Conservation (phyloP, 768 basidiomycete species). For the Lentinula aciculospora region DNA sequence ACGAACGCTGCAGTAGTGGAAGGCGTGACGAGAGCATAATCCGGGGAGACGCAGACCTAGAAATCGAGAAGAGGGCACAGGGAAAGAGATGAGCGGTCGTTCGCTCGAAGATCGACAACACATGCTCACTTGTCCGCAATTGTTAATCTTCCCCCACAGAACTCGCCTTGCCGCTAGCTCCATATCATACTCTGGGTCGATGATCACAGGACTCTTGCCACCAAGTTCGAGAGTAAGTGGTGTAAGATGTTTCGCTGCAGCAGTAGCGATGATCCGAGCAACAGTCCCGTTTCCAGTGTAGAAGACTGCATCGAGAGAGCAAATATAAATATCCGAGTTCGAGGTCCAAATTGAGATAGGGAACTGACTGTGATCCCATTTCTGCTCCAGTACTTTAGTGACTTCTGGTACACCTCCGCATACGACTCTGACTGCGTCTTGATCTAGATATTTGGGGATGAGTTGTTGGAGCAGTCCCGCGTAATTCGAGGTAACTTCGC, state of each 20-base stretch:
- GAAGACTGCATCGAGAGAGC: constrained; percentile 20
- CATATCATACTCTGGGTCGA: constrained; percentile 67
- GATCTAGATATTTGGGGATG: constrained; percentile 46
- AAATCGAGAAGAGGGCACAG: not conserved
- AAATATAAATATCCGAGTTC: not conserved
- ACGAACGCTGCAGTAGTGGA: constrained; percentile 36
- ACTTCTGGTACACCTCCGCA: constrained; percentile 56
- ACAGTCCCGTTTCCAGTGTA: constrained; percentile 43
- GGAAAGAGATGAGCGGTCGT: no score
- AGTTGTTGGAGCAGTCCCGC: constrained; percentile 47
- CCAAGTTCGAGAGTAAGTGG: constrained; percentile 54
- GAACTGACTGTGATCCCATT: constrained; percentile 29
- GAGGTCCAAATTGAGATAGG: not conserved
- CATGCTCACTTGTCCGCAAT: constrained; percentile 50
- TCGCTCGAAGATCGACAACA: no score
- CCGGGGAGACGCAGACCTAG: constrained; percentile 58
- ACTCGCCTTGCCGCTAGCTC: constrained; percentile 63
- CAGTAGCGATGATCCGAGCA: constrained; percentile 42
- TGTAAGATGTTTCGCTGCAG: constrained; percentile 49
- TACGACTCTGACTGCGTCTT: constrained; percentile 49
- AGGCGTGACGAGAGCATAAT: constrained; percentile 45
- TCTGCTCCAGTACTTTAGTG: constrained; percentile 42
- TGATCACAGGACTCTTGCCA: constrained; percentile 59
- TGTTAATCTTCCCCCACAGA: constrained; percentile 74
- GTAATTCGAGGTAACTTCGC: constrained; percentile 50